phyloP scores from a whole-genome alignment of 2,329 filamentous ascomycete genomes.

The Botrytis elliptica region DNA sequence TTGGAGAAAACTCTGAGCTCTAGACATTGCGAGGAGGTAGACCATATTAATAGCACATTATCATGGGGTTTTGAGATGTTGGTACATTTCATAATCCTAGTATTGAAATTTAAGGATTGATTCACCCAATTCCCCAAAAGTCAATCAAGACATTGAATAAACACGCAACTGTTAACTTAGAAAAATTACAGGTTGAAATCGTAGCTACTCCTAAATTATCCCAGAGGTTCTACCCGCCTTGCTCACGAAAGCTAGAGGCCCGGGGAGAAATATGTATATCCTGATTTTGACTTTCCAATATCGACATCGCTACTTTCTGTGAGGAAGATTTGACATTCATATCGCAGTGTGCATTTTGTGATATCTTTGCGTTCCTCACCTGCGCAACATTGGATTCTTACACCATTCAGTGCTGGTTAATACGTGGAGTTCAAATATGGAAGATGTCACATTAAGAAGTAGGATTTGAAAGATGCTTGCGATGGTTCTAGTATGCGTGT shows the following conservation, averaged over 20 bases:
- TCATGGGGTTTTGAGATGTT: background rate
- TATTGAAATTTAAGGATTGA: background rate
- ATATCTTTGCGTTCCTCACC: background rate
- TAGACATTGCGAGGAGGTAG: background rate
- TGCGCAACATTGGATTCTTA: background rate
- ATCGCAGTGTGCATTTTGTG: background rate
- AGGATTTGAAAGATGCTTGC: background rate
- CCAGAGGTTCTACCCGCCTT: background rate
- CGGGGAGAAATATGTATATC: background rate
- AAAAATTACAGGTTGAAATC: rapidly evolving
- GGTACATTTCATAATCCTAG: too few relatives aligned
- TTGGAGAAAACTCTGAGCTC: background rate
- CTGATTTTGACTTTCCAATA: background rate
- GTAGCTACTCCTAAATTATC: background rate
- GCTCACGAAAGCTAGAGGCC: background rate
- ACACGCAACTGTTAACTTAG: background rate
- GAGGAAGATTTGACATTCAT: background rate
- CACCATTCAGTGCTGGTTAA: background rate
- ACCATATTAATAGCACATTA: background rate
- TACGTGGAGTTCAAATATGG: background rate
- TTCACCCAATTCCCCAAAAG: background rate
- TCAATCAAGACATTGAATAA: background rate
- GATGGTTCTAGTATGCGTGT: background rate
- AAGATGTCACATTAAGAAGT: background rate
- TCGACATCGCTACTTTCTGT: background rate